Base-by-base conservation (phyloP, 2,329 filamentous ascomycete species). In the Arachnomyces sp. region DNA sequence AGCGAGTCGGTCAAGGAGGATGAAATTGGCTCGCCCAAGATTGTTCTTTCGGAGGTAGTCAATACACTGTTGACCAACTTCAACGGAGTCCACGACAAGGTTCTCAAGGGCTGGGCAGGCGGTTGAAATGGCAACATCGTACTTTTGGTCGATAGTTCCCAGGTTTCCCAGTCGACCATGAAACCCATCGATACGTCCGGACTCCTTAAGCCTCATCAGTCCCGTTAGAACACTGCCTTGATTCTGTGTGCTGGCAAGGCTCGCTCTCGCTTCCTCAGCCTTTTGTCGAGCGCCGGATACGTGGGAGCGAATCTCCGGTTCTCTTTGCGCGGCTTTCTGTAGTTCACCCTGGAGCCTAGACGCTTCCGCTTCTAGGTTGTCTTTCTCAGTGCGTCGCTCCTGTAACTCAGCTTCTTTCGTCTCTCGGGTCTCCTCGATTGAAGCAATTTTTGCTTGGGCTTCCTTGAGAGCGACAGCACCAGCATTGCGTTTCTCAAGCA, bases 41-140 rank as follows among this genome's bases (percentile, higher is more conserved):
- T 95, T 95, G 54, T 94, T 98, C 71, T 96, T 98, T 41, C 92
- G 81, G 9, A 98, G 74, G 56, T 98, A 92, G 57, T 96, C 92
- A 48, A 98, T 96, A 62, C 93, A 98, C 60, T 96, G 89, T 63
- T 98, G 92, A 48, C 89, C 92, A 43, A 88, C 85, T 54, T 96
- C 92, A 11, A 96, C 90, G 1, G 86, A 89, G 54, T 96, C 92
- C 0, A 94, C 94, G 7, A 98, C 90, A 63, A 98, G 89, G 57
- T 96, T 94, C 63, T 98, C 87, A 7, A 98, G 76, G 2, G 84
- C 76, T 34, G 85, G 81, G 51, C 92, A 96, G 8, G 92, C 93
- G 0, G 92, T 98, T 0, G 93, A 98, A 45, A 98, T 94, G n/a
- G 92, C 92, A 32, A 98, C 79, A 55, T 98, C 92, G 61, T 94